phyloP scores from a whole-genome alignment of 441 rosid genomes.

The Adansonia rubrostipa region DNA sequence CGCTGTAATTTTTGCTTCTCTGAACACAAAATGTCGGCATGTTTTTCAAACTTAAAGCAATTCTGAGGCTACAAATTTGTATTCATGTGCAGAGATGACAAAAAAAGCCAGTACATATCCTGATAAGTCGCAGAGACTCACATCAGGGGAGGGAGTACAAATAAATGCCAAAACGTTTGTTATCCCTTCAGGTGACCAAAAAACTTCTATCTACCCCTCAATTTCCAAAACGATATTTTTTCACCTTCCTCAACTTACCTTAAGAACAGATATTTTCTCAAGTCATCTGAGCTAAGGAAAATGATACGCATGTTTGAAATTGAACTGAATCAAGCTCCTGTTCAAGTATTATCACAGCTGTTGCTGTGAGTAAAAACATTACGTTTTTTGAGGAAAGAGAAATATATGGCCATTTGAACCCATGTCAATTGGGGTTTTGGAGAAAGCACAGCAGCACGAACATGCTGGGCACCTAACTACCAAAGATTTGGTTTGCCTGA shows the following conservation, averaged over 20 bases:
- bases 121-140: slow-evolving; percentile 21
- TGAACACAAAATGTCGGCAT: slow-evolving; percentile 3
- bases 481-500: too few relatives aligned
- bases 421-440: too few relatives aligned
- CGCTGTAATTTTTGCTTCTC: not conserved
- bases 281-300: too few relatives aligned
- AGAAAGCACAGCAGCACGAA: too few relatives aligned
- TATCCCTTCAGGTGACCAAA: slow-evolving; percentile 26
- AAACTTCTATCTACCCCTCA: not conserved
- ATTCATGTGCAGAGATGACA: slow-evolving; percentile 20
- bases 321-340: too few relatives aligned
- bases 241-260: not conserved
- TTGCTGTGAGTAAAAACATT: too few relatives aligned
- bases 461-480: too few relatives aligned
- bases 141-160: not conserved
- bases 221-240: not conserved
- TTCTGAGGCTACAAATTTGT: not conserved
- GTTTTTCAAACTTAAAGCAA: not conserved
- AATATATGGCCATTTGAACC: too few relatives aligned
- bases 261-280: not conserved
- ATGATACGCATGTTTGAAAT: too few relatives aligned
- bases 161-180: slow-evolving; percentile 26
- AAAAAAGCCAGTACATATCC: slow-evolving; percentile 12
- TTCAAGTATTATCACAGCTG: too few relatives aligned
- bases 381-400: too few relatives aligned